Conservation (phyloP, 2,329 filamentous ascomycete species). For the Zasmidium citrigriseum region DNA sequence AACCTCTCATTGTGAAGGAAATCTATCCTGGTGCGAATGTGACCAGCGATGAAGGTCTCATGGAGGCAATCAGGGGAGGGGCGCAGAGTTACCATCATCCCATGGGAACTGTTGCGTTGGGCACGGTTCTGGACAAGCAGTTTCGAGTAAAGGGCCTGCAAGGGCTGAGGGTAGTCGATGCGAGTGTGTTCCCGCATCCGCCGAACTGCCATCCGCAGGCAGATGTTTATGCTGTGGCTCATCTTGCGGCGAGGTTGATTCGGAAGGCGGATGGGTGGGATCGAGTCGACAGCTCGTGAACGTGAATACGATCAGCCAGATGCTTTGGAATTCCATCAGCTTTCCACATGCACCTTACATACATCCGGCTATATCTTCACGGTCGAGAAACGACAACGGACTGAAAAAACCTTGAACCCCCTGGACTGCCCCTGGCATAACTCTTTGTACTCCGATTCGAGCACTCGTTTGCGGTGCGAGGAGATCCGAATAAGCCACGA, state of each 20-base stretch:
- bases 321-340: too few relatives aligned
- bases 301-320: not conserved
- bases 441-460: too few relatives aligned
- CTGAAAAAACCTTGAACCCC: too few relatives aligned
- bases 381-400: too few relatives aligned
- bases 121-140: constrained; percentile 14
- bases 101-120: constrained; percentile 8
- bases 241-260: constrained; percentile 6
- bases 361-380: too few relatives aligned
- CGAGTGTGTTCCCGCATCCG: constrained; percentile 15
- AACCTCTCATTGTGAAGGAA: constrained; percentile 4
- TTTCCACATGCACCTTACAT: not conserved
- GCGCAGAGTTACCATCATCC: constrained; percentile 16
- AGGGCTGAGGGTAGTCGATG: constrained; percentile 20
- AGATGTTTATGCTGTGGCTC: constrained; percentile 10
- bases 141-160: constrained; percentile 17
- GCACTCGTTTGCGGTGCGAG: too few relatives aligned
- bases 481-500: too few relatives aligned
- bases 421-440: too few relatives aligned
- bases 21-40: constrained; percentile 13
- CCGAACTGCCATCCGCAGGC: constrained; percentile 15
- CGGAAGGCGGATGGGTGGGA: not conserved
- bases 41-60: constrained; percentile 13
- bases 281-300: not conserved
- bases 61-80: constrained; percentile 13